phyloP scores from a whole-genome alignment of 2,329 filamentous ascomycete genomes.

The Aureobasidium leucospermi region DNA sequence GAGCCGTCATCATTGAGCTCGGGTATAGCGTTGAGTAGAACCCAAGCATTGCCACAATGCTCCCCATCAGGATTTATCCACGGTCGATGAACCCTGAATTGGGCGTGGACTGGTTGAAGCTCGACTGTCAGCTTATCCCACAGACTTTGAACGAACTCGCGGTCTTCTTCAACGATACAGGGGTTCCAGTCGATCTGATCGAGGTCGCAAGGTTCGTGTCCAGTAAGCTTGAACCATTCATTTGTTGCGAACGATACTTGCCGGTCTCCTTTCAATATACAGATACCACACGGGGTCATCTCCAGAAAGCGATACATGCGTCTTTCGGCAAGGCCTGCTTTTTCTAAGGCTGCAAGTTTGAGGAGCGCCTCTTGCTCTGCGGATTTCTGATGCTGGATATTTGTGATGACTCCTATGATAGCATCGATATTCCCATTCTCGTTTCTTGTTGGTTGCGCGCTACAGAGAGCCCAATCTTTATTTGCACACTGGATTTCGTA shows the following conservation, averaged over 20 bases:
- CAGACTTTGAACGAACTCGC: conserved; percentile 23
- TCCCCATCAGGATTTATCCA: conserved; percentile 21
- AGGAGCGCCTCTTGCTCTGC: conserved; percentile 30
- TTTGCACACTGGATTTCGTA: not conserved
- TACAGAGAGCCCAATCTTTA: conserved; percentile 18
- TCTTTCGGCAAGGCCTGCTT: conserved; percentile 31
- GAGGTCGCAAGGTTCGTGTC: not conserved
- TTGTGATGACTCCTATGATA: conserved; percentile 21
- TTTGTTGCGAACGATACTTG: conserved; percentile 11
- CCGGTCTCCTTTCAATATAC: conserved; percentile 17
- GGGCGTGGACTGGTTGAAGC: conserved; percentile 28
- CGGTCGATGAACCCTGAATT: conserved; percentile 30
- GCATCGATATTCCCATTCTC: conserved; percentile 14
- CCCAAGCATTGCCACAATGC: conserved; percentile 21
- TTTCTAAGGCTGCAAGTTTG: conserved; percentile 33
- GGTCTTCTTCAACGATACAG: conserved; percentile 24
- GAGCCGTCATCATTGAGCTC: conserved; percentile 24
- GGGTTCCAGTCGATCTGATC: conserved; percentile 23
- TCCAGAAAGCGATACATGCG: conserved; percentile 19
- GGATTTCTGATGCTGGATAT: conserved; percentile 21
- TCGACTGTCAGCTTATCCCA: conserved; percentile 27
- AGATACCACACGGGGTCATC: conserved; percentile 31
- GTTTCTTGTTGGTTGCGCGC: conserved; percentile 17
- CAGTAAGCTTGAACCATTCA: conserved; percentile 8
- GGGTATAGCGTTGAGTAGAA: conserved; percentile 26